A percentile compares a stretch with the other conserved stretches of the same genome.
phyloP scores from a whole-genome alignment of 2,329 filamentous ascomycete genomes.

The Pleomassaria siparia region DNA sequence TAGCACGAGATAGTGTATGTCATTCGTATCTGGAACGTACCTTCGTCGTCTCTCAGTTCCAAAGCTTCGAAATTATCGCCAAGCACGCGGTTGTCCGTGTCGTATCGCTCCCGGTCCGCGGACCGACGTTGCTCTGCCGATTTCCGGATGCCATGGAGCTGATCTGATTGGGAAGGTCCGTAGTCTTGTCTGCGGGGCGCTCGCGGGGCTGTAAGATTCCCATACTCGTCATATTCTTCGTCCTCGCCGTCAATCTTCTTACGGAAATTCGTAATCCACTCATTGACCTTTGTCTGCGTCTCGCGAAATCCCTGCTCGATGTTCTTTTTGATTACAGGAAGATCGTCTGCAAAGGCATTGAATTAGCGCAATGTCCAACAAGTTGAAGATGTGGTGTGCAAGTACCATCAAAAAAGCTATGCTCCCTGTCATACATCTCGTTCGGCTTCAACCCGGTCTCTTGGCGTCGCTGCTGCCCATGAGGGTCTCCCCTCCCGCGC shows the following conservation, averaged over 20 bases:
- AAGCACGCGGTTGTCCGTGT: slow-evolving; percentile 88
- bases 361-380: background rate
- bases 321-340: slow-evolving; percentile 90
- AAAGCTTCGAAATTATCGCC: slow-evolving; percentile 81
- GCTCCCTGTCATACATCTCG: slow-evolving; percentile 64
- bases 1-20: background rate
- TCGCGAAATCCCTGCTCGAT: slow-evolving; percentile 92
- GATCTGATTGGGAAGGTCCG: slow-evolving; percentile 43
- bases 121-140: slow-evolving; percentile 60
- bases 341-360: slow-evolving; percentile 66
- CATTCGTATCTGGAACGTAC: slow-evolving; percentile 34
- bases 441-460: slow-evolving; percentile 58
- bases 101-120: slow-evolving; percentile 87
- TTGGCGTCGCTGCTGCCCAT: slow-evolving; percentile 51
- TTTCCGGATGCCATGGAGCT: slow-evolving; percentile 44
- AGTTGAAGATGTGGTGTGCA: background rate
- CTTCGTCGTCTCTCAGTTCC: slow-evolving; percentile 64
- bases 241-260: slow-evolving; percentile 91
- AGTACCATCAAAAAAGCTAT: slow-evolving; percentile 82
- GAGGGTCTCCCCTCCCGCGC: slow-evolving; percentile 31
- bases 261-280: slow-evolving; percentile 87
- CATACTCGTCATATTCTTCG: slow-evolving; percentile 62
- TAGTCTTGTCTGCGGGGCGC: slow-evolving; percentile 38
- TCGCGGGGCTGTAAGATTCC: slow-evolving; percentile 36
- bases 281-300: slow-evolving; percentile 89